These are phyloP conservation scores for Lipomyces sp. DNA, from an alignment of 805 yeast species.

Conservation along the genomic window DNA sequence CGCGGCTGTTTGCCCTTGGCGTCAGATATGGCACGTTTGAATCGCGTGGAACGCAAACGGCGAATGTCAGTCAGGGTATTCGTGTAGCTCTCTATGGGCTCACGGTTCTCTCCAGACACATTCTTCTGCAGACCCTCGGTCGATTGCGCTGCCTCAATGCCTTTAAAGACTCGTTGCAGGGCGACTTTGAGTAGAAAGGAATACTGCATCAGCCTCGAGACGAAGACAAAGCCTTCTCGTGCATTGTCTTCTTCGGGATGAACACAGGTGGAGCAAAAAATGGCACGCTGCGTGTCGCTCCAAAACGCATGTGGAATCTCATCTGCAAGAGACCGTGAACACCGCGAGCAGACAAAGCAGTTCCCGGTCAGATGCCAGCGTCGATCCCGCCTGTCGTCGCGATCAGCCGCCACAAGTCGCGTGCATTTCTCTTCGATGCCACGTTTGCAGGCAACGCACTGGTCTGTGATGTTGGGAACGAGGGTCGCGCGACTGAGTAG, in stretches of 20 bases:
- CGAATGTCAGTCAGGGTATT: conserved; percentile 74
- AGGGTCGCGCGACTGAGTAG: conserved; percentile 7
- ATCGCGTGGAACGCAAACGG: conserved; percentile 68
- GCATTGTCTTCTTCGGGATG: conserved; percentile 46
- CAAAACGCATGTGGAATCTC: conserved; percentile 44
- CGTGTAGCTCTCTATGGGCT: conserved; percentile 45
- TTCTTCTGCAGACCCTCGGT: conserved; percentile 6
- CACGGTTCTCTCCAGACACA: conserved; percentile 20
- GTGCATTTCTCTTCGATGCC: conserved; percentile 63
- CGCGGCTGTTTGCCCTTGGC: conserved; percentile 56
- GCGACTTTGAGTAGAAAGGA: conserved; percentile 80
- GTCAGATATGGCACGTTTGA: conserved; percentile 47
- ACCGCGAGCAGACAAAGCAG: conserved; percentile 67
- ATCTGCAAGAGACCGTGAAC: conserved; percentile 46
- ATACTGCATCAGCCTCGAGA: conserved; percentile 70
- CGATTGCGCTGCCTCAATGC: conserved; percentile 10
- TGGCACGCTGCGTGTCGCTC: conserved; percentile 35
- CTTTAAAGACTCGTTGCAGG: conserved; percentile 51
- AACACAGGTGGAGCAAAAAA: conserved; percentile 65
- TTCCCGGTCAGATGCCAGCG: conserved; percentile 69
- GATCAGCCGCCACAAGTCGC: conserved; percentile 1
- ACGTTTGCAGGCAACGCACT: conserved; percentile 65
- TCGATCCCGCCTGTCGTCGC: conserved; percentile 39
- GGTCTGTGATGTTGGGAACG: conserved; percentile 47
- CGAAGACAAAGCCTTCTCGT: conserved; percentile 49